Conservation (phyloP, 2,329 filamentous ascomycete species). For the Trichoderma polysporum region DNA sequence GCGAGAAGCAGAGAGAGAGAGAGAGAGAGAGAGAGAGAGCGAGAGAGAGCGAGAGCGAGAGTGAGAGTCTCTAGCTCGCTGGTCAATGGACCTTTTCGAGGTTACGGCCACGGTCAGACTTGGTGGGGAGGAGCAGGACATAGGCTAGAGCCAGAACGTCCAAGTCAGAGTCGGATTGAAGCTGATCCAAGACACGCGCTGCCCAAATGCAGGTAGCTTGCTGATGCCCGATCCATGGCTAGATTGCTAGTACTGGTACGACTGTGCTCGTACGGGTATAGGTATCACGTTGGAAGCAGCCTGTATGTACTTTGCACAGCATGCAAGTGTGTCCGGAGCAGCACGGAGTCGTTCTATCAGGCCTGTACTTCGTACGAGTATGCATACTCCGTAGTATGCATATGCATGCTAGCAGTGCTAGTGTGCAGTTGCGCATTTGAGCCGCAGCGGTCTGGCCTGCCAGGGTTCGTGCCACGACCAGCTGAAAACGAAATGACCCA, state of each 20-base stretch:
- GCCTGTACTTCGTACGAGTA: neutral
- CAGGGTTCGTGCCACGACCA: constrained; percentile 8
- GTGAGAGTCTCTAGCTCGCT: neutral
- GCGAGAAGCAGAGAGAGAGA: neutral
- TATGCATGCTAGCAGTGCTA: constrained; percentile 2
- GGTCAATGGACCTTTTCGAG: constrained; percentile 5
- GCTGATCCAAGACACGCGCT: constrained; percentile 1
- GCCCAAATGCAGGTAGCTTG: neutral
- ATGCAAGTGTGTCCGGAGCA: neutral
- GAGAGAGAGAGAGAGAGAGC: neutral
- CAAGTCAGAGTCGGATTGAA: constrained; percentile 3
- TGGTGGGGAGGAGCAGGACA: neutral
- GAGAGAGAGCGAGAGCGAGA: neutral
- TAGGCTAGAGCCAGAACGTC: neutral
- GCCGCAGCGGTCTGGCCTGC: constrained; percentile 7
- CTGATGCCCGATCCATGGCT: constrained; percentile 13
- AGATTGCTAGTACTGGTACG: neutral
- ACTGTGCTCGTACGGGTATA: neutral
- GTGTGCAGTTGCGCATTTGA: neutral
- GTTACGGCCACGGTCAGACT: constrained; percentile 6
- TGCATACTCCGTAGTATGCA: neutral
- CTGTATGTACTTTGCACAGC: too few relatives aligned
- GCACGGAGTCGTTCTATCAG: neutral
- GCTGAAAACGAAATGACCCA: constrained; percentile 19
- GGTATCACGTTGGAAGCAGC: neutral